phyloP scores from a whole-genome alignment of 305 asterid species.

The Fraxinus sp. region DNA sequence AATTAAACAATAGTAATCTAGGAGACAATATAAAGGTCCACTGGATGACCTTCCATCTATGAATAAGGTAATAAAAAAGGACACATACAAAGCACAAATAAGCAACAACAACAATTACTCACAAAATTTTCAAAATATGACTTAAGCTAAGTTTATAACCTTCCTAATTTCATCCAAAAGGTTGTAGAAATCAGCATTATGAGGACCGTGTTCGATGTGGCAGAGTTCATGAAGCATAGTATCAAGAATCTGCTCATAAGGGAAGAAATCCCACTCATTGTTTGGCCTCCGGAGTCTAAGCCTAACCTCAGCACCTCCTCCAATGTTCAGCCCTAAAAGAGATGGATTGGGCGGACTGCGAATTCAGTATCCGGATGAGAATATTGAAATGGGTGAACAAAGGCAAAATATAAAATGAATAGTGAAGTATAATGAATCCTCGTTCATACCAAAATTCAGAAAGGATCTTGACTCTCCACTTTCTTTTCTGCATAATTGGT shows the following conservation, averaged over 20 bases:
- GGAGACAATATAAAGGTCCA: neutral
- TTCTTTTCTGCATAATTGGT: conserved; percentile 70
- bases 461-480: conserved; percentile 74
- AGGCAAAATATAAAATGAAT: neutral
- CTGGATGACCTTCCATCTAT: neutral
- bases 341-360: conserved; percentile 69
- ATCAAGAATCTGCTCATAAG: conserved; percentile 62
- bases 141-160: conserved; percentile 34
- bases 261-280: conserved; percentile 74
- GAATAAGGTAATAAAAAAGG: neutral
- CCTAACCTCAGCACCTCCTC: conserved; percentile 78
- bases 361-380: conserved; percentile 24
- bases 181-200: conserved; percentile 76
- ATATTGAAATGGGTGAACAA: neutral
- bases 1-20: neutral
- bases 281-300: conserved; percentile 73
- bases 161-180: conserved; percentile 76
- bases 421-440: neutral
- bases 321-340: conserved; percentile 66
- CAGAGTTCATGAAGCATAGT: conserved; percentile 96
- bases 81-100: neutral
- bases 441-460: conserved; percentile 69
- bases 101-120: conserved; percentile 1
- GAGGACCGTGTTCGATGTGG: conserved; percentile 78
- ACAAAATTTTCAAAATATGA: neutral